Conservation (phyloP, 2,329 filamentous ascomycete species). For the Fusarium lyarnte region DNA sequence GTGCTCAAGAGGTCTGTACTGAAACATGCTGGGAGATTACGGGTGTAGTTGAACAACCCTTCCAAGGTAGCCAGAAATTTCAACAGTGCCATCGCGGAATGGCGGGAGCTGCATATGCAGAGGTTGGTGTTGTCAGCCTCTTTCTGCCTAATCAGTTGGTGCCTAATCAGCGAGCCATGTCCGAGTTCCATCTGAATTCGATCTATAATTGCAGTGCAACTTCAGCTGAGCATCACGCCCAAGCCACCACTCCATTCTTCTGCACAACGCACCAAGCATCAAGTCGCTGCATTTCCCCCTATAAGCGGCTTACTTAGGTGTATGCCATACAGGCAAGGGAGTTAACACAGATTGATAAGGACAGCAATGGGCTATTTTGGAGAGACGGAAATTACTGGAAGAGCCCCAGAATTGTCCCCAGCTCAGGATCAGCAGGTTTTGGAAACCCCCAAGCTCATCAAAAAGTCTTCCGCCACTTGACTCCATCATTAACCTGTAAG, state of each 20-base stretch:
- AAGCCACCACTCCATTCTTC: accelerated
- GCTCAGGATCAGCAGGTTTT: background rate
- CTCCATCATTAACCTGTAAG: background rate
- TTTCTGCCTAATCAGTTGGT: background rate
- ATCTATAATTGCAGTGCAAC: background rate
- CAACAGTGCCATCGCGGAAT: accelerated
- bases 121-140: background rate
- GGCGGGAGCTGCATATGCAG: no score
- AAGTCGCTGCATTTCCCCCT: accelerated
- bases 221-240: no score
- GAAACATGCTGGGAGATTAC: accelerated
- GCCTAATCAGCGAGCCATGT: background rate
- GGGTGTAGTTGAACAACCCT: accelerated
- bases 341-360: no score
- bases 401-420: background rate
- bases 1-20: background rate
- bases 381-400: accelerated
- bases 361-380: background rate
- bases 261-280: accelerated
- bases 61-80: no score
- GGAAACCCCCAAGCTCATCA: background rate
- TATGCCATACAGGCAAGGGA: no score
- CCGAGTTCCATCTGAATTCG: background rate
- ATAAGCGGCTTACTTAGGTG: no score
- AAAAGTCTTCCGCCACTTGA: accelerated